A percentile compares a stretch with the other conserved stretches of the same genome.
Evolutionary conservation across 108 stramenopile genomes (phyloP).

Genomic region (Skeletonema costatum): DNA sequence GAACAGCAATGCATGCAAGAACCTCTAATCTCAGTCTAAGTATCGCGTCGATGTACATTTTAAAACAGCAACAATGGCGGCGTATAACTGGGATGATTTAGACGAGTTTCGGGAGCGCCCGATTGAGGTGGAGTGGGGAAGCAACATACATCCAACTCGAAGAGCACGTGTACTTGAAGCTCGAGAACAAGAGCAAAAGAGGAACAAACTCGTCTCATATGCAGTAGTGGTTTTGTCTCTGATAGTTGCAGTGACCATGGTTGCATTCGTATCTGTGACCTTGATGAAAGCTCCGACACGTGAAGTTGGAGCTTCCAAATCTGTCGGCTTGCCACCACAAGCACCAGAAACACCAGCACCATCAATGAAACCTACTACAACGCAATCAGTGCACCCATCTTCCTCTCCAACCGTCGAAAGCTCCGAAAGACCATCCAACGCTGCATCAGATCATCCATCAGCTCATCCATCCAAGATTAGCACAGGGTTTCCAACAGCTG

Average conservation of each 20-base stretch:
- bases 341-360: background rate
- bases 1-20: background rate
- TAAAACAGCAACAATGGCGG: conserved; percentile 13
- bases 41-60: background rate
- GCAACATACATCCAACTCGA: conserved; percentile 10
- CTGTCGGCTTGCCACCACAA: background rate
- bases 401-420: conserved; percentile 5
- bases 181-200: background rate
- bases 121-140: conserved; percentile 34
- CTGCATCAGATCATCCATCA: background rate
- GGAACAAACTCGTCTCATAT: conserved; percentile 1
- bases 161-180: conserved; percentile 4
- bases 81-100: conserved; percentile 40
- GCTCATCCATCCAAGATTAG: background rate
- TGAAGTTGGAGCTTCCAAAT: background rate
- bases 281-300: conserved; percentile 10
- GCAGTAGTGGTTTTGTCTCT: conserved; percentile 8
- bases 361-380: conserved; percentile 11
- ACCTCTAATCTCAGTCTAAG: no score
- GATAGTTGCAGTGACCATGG: conserved; percentile 13
- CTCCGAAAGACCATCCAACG: background rate
- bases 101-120: conserved; percentile 2
- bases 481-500: background rate
- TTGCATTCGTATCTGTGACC: background rate
- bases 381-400: background rate